phyloP scores from a whole-genome alignment of 2,329 filamentous ascomycete species.

The Colletotrichum theobromicola region DNA sequence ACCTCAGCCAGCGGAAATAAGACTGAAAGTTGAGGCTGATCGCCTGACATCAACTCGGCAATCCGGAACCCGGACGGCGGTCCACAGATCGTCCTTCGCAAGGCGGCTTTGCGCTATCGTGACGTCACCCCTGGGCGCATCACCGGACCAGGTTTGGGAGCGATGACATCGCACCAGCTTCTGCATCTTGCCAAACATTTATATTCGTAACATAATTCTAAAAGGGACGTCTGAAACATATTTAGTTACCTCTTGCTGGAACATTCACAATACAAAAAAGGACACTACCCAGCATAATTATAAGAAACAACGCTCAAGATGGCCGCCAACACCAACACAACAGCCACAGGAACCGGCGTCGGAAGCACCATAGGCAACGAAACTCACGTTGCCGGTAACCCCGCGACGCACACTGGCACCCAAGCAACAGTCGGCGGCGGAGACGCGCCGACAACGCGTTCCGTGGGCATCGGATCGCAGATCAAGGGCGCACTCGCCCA shows the following conservation, averaged over 20 bases:
- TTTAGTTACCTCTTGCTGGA: neutral
- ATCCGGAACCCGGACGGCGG: neutral
- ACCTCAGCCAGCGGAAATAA: neutral
- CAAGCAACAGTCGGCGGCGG: neutral
- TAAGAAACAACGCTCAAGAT: neutral
- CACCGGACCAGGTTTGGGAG: conserved; percentile 1
- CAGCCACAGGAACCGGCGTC: neutral
- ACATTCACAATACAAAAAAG: neutral
- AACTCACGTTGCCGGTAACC: neutral
- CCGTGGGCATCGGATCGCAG: neutral
- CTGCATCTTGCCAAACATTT: neutral
- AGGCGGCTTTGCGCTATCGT: conserved; percentile 11
- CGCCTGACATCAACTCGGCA: neutral
- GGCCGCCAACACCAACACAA: neutral
- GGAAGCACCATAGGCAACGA: neutral
- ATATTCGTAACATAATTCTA: neutral
- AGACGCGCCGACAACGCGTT: conserved; percentile 13
- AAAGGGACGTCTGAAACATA: rapidly evolving
- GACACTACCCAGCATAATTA: neutral
- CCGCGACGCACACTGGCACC: neutral
- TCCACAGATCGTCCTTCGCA: neutral
- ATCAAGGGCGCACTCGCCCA: conserved; percentile 22
- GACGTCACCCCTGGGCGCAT: conserved; percentile 20
- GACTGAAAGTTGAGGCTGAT: neutral
- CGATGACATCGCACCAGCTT: neutral